Evolutionary conservation across 176 grass and related monocot genomes (phyloP).

Genomic region (Pharus latifolius): DNA sequence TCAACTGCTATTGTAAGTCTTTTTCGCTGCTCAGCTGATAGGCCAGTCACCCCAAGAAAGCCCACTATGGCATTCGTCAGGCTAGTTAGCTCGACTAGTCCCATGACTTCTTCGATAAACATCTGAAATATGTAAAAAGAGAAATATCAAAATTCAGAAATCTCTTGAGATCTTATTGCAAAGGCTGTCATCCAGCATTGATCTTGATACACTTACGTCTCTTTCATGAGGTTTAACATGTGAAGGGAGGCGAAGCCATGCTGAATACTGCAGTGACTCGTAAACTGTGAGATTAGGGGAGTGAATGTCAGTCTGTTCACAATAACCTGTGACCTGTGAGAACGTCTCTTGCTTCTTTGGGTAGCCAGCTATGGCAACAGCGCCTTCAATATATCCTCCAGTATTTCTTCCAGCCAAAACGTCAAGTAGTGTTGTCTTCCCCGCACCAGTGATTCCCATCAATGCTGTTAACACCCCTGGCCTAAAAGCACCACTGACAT

Average conservation of each 20-base stretch:
- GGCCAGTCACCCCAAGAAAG: conserved; percentile 45
- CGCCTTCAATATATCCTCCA: conserved; percentile 43
- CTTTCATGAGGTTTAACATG: conserved; percentile 18
- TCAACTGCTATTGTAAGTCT: conserved; percentile 89
- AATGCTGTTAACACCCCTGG: conserved; percentile 49
- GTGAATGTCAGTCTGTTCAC: conserved; percentile 59
- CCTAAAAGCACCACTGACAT: conserved; percentile 41
- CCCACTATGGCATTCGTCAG: conserved; percentile 82
- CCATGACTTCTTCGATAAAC: conserved; percentile 88
- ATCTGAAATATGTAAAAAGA: conserved; percentile 44
- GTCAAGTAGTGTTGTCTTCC: conserved; percentile 57
- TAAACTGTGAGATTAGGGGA: conserved; percentile 46
- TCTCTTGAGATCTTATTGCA: conserved; percentile 1
- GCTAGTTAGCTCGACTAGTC: conserved; percentile 59
- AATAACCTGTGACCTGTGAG: conserved; percentile 46
- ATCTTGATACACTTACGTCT: conserved; percentile 14
- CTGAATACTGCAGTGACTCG: conserved; percentile 48
- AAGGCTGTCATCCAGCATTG: background rate
- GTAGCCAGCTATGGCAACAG: conserved; percentile 46
- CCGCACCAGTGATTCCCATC: conserved; percentile 60
- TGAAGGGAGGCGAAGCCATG: conserved; percentile 40
- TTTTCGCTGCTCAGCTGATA: conserved; percentile 81
- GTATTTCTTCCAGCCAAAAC: conserved; percentile 61
- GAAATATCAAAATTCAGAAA: background rate
- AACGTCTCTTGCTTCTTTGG: conserved; percentile 59